Evolutionary conservation across 768 basidiomycete genomes (phyloP), one percentile per base, ranked within the genome.

Genomic region (Hydnomerulius pinastri): DNA sequence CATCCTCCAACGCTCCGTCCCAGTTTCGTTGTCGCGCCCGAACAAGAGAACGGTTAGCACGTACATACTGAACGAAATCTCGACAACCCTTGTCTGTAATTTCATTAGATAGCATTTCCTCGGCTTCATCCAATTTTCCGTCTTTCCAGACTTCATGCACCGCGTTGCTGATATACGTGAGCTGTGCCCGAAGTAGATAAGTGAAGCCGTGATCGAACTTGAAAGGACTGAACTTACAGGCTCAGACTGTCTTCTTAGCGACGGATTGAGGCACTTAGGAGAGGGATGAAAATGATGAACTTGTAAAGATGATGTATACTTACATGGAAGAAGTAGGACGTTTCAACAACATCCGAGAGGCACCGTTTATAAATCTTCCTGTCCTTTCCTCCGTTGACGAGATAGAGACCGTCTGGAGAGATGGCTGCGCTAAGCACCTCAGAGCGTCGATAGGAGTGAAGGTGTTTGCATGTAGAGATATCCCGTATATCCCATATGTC

Each of bases 401-500:
- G 49, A 25, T 40, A 25, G 29, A 20, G 23, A 24, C 29, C 45
- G 4, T 60, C 44, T 3, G 23, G 35, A 5, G 59, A 60, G 8
- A 51, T 24, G 3, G 46, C 41, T 7, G 48, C 20, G 18, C 46
- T 11, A 39, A 21, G n/a, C n/a, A n/a, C n/a, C n/a, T n/a, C 13
- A 37, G 33, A 37, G 54, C 55, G 20, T 20, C 38, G 7, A 28
- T 12, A 20, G 15, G 33, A 29, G 18, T 2, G 29, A 37, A 61
- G 32, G 10, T 27, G 44, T 42, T 48, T 12, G 7, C 21, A 21
- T 9, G 41, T 5, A 30, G 41, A 23, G n/a, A 13, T 35, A 17
- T 37, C 30, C 10, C 30, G 21, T 45, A 32, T 28, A 35, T 51
- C 50, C 56, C 59, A 60, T 13, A 60, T 39, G 21, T 59, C 49